phyloP scores from a whole-genome alignment of 2,329 filamentous ascomycete genomes.

The Colletotrichum brevisporum region DNA sequence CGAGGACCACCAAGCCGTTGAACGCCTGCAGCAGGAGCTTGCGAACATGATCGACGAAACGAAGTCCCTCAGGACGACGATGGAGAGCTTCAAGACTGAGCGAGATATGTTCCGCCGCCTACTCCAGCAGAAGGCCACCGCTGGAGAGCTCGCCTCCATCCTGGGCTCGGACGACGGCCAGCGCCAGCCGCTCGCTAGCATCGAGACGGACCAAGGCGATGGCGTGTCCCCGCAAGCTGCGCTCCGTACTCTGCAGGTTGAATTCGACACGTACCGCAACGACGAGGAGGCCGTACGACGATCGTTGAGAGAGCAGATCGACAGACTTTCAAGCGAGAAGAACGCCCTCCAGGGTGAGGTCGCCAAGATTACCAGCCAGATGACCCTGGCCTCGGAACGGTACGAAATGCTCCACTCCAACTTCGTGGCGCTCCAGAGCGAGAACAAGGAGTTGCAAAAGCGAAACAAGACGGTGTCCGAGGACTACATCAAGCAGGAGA shows the following conservation, averaged over 20 bases:
- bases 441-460: constrained; percentile 90
- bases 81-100: constrained; percentile 95
- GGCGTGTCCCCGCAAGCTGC: constrained; percentile 73
- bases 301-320: constrained; percentile 87
- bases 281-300: constrained; percentile 87
- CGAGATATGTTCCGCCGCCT: constrained; percentile 98
- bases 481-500: constrained; percentile 88
- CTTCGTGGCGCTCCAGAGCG: constrained; percentile 84
- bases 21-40: constrained; percentile 79
- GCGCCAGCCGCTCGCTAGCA: constrained; percentile 69
- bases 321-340: constrained; percentile 86
- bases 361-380: constrained; percentile 83
- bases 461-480: constrained; percentile 83
- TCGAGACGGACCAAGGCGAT: constrained; percentile 69
- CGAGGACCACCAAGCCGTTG: constrained; percentile 79
- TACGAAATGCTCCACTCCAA: constrained; percentile 93
- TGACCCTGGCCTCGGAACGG: constrained; percentile 84
- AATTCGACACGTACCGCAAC: constrained; percentile 91
- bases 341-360: constrained; percentile 85
- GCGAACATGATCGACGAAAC: constrained; percentile 87
- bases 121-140: constrained; percentile 78
- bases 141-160: constrained; percentile 75
- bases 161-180: constrained; percentile 77
- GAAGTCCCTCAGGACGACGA: constrained; percentile 83
- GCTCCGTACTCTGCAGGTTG: constrained; percentile 87